Evolutionary conservation across 768 basidiomycete species (phyloP).

Genomic region (Lactifluus pinguis): DNA sequence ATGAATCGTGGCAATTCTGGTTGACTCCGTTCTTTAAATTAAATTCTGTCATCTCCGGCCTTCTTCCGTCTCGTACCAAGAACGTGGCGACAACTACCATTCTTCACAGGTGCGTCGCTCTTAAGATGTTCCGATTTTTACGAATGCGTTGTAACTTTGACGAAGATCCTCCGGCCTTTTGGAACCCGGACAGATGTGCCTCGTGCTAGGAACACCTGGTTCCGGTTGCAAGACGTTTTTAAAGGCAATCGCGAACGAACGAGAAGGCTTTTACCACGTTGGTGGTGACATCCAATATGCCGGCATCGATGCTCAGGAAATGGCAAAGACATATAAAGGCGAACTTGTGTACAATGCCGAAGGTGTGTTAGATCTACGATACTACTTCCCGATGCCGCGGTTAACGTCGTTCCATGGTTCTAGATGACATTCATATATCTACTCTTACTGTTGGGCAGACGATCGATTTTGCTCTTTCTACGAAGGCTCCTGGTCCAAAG

Average conservation of each 20-base stretch:
- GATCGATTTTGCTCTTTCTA: slow-evolving; percentile 60
- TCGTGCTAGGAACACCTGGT: slow-evolving; percentile 30
- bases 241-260: slow-evolving; percentile 72
- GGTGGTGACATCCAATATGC: slow-evolving; percentile 73
- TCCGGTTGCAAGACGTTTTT: slow-evolving; percentile 84
- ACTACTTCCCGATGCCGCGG: background rate
- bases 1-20: slow-evolving; percentile 22
- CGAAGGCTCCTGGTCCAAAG: slow-evolving; percentile 68
- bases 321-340: slow-evolving; percentile 70
- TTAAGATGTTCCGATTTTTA: too few relatives aligned
- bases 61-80: slow-evolving; percentile 3
- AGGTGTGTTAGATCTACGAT: slow-evolving; percentile 31
- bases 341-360: slow-evolving; percentile 76
- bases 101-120: slow-evolving; percentile 11
- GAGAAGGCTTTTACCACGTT: slow-evolving; percentile 54
- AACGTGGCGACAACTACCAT: slow-evolving; percentile 6
- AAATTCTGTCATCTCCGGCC: background rate
- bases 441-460: slow-evolving; percentile 79
- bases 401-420: slow-evolving; percentile 16
- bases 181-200: slow-evolving; percentile 19
- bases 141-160: slow-evolving; percentile 41
- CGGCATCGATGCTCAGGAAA: slow-evolving; percentile 68
- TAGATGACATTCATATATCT: slow-evolving; percentile 78
- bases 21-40: slow-evolving; percentile 9
- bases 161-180: slow-evolving; percentile 53